Base-by-base conservation (phyloP, 176 grass and related monocot genomes). In the Juncus effusus region DNA sequence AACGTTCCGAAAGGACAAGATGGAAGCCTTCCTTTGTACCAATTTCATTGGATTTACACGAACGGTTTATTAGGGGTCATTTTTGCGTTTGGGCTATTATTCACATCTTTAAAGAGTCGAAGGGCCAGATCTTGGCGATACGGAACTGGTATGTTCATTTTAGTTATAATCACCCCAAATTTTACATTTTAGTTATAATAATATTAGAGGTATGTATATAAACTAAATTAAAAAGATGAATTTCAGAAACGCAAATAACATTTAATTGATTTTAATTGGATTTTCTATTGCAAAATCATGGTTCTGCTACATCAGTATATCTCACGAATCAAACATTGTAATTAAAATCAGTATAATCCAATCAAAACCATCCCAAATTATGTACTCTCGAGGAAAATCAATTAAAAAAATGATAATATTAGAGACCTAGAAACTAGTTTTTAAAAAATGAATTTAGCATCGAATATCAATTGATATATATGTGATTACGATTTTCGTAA, bases 1-100 rank as follows among this genome's bases (percentile, higher is more conserved):
- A 70, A 54, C 13, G 67, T 84, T 56, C 85, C 88, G 9, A 47
- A 80, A 84, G 72, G 71, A 51, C 54, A 62, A 69, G 78, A 89
- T 63, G 54, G 12, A 61, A 72, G 53, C 38, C 78, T 14, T 40
- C 38, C 51, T 2, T 10, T 61, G 42, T 78, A 86, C 68, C 82
- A 84, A 62, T 89, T 92, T 76, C 71, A 86, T 37, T 97, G 94
- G 94, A 36, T 89, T 10, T 97, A 97, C 71, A 50, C 80, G 74
- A 97, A 97, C 63, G 88, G 88, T 36, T 60, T 97, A 40, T 79
- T 92, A 36, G 85, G 80, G 38, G 77, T 97, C 53, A 84, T 97
- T 66, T 82, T 97, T 78, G 74, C 94, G 10, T 65, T 84, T 62
- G 94, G 94, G 4, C 60, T 97, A 49, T 12, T 97, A n/a, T 92